Conservation (phyloP, 2,329 filamentous ascomycete genomes). For the Colletotrichum cordylinicola region DNA sequence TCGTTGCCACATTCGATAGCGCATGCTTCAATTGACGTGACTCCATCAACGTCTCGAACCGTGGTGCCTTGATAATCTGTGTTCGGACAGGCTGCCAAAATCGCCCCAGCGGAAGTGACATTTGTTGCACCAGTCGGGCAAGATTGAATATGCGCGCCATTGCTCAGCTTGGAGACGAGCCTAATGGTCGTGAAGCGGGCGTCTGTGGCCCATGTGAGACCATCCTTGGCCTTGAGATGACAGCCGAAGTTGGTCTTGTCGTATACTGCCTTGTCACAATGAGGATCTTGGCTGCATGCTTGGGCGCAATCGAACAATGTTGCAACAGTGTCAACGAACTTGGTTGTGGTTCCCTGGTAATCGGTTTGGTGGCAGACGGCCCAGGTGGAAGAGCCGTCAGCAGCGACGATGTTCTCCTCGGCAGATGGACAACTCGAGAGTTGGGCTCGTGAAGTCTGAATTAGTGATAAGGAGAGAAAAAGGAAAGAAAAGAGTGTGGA, state of each 20-base stretch:
- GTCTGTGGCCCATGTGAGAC: neutral
- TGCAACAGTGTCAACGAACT: neutral
- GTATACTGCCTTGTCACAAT: neutral
- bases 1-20: neutral
- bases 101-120: fast-evolving
- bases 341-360: neutral
- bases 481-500: neutral
- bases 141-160: neutral
- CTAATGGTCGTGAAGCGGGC: neutral
- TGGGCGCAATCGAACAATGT: neutral
- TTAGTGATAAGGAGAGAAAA: neutral
- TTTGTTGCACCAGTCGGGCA: neutral
- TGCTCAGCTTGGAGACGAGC: neutral
- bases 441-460: neutral
- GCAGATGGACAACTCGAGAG: neutral
- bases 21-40: neutral
- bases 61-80: neutral
- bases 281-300: neutral
- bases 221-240: neutral
- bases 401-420: neutral
- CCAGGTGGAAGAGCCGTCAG: neutral
- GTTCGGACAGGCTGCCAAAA: neutral
- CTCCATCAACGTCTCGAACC: neutral
- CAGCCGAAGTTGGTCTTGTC: neutral
- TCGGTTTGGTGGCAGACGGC: neutral